phyloP scores from a whole-genome alignment of 768 basidiomycete genomes.

The Sarcomyxa edulis region DNA sequence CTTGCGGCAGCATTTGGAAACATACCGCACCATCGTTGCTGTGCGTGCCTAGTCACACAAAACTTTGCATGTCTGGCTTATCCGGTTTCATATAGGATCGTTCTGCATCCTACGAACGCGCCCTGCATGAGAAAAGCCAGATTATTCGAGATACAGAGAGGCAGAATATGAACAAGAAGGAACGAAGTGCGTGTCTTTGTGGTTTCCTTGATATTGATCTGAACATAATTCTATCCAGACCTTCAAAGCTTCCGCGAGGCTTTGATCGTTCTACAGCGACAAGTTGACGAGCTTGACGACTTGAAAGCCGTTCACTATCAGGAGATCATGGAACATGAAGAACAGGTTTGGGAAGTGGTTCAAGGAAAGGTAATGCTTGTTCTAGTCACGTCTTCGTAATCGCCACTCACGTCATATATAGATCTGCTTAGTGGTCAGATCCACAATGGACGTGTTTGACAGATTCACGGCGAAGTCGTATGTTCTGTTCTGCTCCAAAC shows the following conservation, averaged over 20 bases:
- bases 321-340: slow-evolving; percentile 88
- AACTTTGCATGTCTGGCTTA: slow-evolving; percentile 10
- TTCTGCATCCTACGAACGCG: slow-evolving; percentile 76
- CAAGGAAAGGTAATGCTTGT: slow-evolving; percentile 61
- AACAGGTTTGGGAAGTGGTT: slow-evolving; percentile 92
- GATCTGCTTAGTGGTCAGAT: slow-evolving; percentile 81
- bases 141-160: slow-evolving; percentile 83
- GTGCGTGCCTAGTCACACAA: slow-evolving; percentile 29
- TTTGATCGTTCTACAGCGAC: slow-evolving; percentile 71
- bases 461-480: slow-evolving; percentile 83
- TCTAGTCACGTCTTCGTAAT: background rate
- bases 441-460: slow-evolving; percentile 91
- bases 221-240: slow-evolving; percentile 41
- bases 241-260: slow-evolving; percentile 86
- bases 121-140: slow-evolving; percentile 77
- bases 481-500: slow-evolving; percentile 24
- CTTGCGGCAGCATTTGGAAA: slow-evolving; percentile 77
- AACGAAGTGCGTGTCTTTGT: slow-evolving; percentile 59
- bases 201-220: background rate
- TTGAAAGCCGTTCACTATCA: slow-evolving; percentile 83
- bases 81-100: slow-evolving; percentile 56
- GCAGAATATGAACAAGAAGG: slow-evolving; percentile 78
- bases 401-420: slow-evolving; percentile 18
- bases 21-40: slow-evolving; percentile 67
- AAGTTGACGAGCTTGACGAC: slow-evolving; percentile 88